Percentiles rank a stretch among this genome's conserved stretches.
Conservation (phyloP, 192 early-diverging fungal species). For the Dissophora ornata region DNA sequence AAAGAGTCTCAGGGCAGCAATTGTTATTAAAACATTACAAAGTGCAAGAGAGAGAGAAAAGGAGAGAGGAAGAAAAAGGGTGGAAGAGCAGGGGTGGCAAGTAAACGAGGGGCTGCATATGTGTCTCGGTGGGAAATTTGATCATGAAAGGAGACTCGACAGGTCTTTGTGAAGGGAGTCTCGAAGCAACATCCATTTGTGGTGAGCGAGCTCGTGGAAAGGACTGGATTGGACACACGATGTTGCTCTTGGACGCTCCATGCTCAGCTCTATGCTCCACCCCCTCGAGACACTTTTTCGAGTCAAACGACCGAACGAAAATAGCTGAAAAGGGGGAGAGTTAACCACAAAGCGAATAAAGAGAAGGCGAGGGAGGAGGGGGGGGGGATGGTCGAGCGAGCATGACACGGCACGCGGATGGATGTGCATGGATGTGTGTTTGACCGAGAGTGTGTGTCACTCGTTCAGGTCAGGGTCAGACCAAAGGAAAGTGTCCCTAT, state of each 20-base stretch:
- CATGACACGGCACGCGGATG: slow-evolving; percentile 4
- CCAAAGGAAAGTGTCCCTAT: no score
- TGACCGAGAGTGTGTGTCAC: neutral
- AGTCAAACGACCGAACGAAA: slow-evolving; percentile 1
- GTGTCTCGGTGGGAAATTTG: slow-evolving; percentile 25
- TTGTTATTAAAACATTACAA: no score
- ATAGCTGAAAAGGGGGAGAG: slow-evolving; percentile 2
- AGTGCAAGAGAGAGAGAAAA: slow-evolving; percentile 8
- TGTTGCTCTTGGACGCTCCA: neutral
- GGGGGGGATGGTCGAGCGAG: no score
- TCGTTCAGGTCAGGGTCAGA: no score
- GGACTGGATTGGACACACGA: neutral
- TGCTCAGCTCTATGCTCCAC: neutral
- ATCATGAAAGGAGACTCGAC: slow-evolving; percentile 2
- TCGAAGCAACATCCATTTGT: no score
- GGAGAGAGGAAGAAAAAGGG: neutral
- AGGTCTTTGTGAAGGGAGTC: neutral
- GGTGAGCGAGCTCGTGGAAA: neutral
- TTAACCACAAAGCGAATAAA: neutral
- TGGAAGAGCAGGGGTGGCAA: neutral
- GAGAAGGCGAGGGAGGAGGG: no score
- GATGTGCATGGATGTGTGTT: neutral
- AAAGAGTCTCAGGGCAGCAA: no score
- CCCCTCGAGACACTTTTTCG: neutral
- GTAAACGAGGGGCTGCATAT: neutral